Conservation (phyloP, 1,284 basidiomycete species). For the Ganoderma meredithae region DNA sequence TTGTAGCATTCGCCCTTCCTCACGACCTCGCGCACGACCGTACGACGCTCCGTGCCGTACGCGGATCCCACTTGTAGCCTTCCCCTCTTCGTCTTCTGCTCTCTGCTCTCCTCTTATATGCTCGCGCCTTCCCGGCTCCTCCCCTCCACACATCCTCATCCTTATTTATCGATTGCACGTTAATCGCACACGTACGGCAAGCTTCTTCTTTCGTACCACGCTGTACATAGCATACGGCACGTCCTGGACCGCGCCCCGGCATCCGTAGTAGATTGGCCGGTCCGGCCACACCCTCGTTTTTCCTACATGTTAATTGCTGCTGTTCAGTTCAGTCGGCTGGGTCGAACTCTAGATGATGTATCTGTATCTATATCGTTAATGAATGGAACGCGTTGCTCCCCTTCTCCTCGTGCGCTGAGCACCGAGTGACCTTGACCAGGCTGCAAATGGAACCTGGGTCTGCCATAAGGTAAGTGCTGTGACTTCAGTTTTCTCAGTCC, state of each 20-base stretch:
- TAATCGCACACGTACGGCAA: constrained; percentile 17
- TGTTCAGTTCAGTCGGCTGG: constrained; percentile 20
- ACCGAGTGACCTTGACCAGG: neutral
- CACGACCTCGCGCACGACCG: constrained; percentile 5
- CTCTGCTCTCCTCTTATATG: constrained; percentile 15
- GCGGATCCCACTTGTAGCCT: constrained; percentile 26
- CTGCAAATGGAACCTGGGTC: too few relatives aligned
- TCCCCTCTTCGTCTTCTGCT: constrained; percentile 11
- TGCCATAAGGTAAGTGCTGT: neutral
- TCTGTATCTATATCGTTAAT: constrained; percentile 15
- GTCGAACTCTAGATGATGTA: constrained; percentile 20
- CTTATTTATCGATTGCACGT: constrained; percentile 24
- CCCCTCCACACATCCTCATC: neutral
- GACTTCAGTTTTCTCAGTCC: neutral
- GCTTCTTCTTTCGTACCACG: constrained; percentile 18
- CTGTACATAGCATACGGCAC: constrained; percentile 20
- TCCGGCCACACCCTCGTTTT: constrained; percentile 32
- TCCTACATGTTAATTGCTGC: constrained; percentile 17
- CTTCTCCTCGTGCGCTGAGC: neutral
- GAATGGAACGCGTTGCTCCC: constrained; percentile 1
- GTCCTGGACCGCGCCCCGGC: constrained; percentile 16
- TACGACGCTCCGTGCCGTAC: neutral
- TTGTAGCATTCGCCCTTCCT: constrained; percentile 30
- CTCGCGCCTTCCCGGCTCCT: too few relatives aligned
- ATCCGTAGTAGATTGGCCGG: constrained; percentile 18